These are phyloP conservation scores for Barnettozyma vustinii DNA, from an alignment of 805 yeast genomes.

Conservation along the genomic window DNA sequence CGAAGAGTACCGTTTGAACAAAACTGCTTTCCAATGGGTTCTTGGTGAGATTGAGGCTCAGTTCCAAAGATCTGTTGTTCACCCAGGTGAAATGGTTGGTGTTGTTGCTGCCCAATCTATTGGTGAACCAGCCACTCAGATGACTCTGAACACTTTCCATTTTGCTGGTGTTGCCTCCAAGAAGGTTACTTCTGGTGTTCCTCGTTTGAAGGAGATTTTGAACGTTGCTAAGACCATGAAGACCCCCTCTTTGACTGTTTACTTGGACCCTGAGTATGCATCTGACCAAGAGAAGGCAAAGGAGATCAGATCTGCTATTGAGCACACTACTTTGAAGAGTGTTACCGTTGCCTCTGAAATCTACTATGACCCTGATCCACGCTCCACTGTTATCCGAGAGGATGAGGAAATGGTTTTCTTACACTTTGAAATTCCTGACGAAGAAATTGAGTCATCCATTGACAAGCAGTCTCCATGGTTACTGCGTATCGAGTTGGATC, in stretches of 20 bases:
- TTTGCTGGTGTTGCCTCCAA: conserved; percentile 96
- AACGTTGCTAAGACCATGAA: conserved; percentile 97
- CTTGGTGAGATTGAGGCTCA: conserved; percentile 91
- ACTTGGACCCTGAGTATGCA: conserved; percentile 73
- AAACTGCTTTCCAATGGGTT: conserved; percentile 92
- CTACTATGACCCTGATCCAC: conserved; percentile 97
- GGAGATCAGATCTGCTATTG: conserved; percentile 92
- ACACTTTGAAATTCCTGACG: conserved; percentile 96
- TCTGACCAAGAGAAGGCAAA: conserved; percentile 91
- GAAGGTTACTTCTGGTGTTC: conserved; percentile 95
- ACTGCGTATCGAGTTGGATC: conserved; percentile 91
- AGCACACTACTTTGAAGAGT: conserved; percentile 90
- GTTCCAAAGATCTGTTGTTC: conserved; percentile 85
- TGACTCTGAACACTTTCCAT: conserved; percentile 96
- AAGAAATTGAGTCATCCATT: conserved; percentile 87
- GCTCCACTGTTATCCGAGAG: conserved; percentile 92
- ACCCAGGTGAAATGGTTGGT: conserved; percentile 99
- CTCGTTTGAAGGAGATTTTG: conserved; percentile 95
- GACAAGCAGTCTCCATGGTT: conserved; percentile 98
- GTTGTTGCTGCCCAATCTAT: conserved; percentile 95
- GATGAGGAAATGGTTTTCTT: conserved; percentile 97
- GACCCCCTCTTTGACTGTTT: conserved; percentile 99
- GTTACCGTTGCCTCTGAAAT: conserved; percentile 98
- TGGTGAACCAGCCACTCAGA: conserved; percentile 97
- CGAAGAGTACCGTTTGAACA: conserved; percentile 82